These are phyloP conservation scores for Globisporangium lucens DNA, from an alignment of 352 stramenopile genomes.

Conservation along the genomic window DNA sequence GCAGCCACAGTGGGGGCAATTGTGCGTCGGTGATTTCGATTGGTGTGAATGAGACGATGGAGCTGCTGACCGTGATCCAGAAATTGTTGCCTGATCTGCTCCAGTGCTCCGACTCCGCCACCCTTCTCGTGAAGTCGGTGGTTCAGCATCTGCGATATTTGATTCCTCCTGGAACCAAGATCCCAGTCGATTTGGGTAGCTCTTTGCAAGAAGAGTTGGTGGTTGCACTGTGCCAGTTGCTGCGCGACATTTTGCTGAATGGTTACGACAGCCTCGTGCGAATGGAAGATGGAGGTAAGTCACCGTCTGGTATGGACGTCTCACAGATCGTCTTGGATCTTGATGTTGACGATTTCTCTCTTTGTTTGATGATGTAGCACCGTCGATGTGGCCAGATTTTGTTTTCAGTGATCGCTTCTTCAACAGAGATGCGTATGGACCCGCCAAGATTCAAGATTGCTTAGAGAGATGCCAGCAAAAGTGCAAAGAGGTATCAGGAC, in stretches of 20 bases:
- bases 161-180: conserved; percentile 46
- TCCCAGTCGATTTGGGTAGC: conserved; percentile 37
- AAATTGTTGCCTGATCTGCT: conserved; percentile 74
- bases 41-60: conserved; percentile 72
- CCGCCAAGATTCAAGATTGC: conserved; percentile 46
- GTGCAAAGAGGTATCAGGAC: conserved; percentile 51
- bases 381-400: conserved; percentile 66
- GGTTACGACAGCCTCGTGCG: conserved; percentile 71
- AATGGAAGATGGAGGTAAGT: conserved; percentile 76
- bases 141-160: conserved; percentile 77
- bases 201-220: conserved; percentile 69
- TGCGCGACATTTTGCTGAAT: conserved; percentile 70
- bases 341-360: not conserved
- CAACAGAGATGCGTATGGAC: conserved; percentile 42
- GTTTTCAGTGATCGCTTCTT: conserved; percentile 78
- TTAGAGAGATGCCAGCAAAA: conserved; percentile 50
- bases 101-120: conserved; percentile 39
- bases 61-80: conserved; percentile 67
- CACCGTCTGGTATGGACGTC: not conserved
- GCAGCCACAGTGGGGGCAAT: conserved; percentile 24
- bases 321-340: no score
- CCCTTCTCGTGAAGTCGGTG: conserved; percentile 76
- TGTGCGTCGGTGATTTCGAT: conserved; percentile 50
- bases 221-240: conserved; percentile 61
- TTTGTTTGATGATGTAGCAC: conserved; percentile 29